A percentile compares a stretch with the other conserved stretches of the same genome.
phyloP scores from a whole-genome alignment of 257 asterid genomes.

The Ehretia macrophylla region DNA sequence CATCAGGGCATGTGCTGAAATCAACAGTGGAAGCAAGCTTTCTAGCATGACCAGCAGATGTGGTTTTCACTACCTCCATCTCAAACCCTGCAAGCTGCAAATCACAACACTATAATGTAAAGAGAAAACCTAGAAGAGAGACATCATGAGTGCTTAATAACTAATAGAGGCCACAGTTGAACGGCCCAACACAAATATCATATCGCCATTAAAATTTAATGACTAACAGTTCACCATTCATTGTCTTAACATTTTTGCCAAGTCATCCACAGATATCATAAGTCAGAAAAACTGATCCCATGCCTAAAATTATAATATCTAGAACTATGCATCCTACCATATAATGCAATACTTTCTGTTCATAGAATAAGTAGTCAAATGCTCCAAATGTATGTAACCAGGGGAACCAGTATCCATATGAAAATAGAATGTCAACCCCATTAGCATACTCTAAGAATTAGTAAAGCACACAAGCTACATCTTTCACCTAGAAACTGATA shows the following conservation, averaged over 20 bases:
- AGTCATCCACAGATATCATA: not conserved
- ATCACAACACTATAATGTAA: constrained; percentile 5
- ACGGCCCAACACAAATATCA: no score
- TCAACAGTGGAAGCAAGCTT: constrained; percentile 86
- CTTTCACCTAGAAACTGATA: not conserved
- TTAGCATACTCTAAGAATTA: not conserved
- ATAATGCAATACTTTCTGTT: not conserved
- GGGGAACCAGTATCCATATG: no score
- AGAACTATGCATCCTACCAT: not conserved
- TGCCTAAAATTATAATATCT: not conserved
- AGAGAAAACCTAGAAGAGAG: no score
- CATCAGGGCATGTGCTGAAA: constrained; percentile 96
- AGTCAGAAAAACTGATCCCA: no score
- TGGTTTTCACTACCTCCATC: constrained; percentile 86
- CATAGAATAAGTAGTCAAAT: not conserved
- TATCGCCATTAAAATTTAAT: not conserved
- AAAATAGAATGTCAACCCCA: not conserved
- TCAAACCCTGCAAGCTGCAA: constrained; percentile 97
- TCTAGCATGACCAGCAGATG: constrained; percentile 97
- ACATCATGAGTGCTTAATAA: no score
- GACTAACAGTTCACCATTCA: not conserved
- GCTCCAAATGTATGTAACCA: no score
- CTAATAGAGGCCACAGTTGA: no score
- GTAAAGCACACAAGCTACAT: not conserved
- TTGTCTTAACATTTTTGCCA: not conserved